Evolutionary conservation across 2,329 filamentous ascomycete genomes (phyloP).

Genomic region (Ceratocystis harringtonii): DNA sequence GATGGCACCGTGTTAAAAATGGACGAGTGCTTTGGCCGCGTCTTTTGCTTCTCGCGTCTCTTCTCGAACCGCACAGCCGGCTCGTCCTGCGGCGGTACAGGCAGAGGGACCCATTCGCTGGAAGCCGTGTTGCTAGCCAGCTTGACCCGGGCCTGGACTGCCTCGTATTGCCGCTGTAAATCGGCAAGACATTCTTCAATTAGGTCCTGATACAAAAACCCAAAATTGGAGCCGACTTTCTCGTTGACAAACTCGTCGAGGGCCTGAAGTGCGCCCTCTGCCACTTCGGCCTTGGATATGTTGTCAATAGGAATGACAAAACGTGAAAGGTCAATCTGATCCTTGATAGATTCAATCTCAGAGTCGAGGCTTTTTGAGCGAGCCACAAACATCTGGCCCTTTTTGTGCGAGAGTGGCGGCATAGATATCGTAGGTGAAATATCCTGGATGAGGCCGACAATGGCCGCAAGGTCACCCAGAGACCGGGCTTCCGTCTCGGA

Average conservation of each 20-base stretch:
- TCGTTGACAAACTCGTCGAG: conserved; percentile 28
- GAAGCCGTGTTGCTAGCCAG: conserved; percentile 18
- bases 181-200: conserved; percentile 27
- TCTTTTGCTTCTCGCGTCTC: conserved; percentile 31
- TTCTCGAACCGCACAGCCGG: conserved; percentile 23
- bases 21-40: conserved; percentile 27
- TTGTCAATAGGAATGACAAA: conserved; percentile 30
- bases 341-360: conserved; percentile 28
- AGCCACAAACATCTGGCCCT: conserved; percentile 27
- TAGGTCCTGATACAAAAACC: conserved; percentile 31
- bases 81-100: conserved; percentile 18
- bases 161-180: conserved; percentile 23
- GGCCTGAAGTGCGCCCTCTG: conserved; percentile 24
- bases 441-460: conserved; percentile 28
- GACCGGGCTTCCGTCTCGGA: conserved; percentile 24
- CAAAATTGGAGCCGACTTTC: conserved; percentile 28
- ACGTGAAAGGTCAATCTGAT: conserved; percentile 27
- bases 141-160: conserved; percentile 18
- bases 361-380: conserved; percentile 24
- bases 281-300: conserved; percentile 28
- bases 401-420: conserved; percentile 28
- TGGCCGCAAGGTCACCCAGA: conserved; percentile 26
- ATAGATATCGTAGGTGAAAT: conserved; percentile 24
- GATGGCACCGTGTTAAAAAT: conserved; percentile 23
- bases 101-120: conserved; percentile 17